Evolutionary conservation across 148 eudicot genomes (phyloP).

Genomic region (Bassia scoparia): DNA sequence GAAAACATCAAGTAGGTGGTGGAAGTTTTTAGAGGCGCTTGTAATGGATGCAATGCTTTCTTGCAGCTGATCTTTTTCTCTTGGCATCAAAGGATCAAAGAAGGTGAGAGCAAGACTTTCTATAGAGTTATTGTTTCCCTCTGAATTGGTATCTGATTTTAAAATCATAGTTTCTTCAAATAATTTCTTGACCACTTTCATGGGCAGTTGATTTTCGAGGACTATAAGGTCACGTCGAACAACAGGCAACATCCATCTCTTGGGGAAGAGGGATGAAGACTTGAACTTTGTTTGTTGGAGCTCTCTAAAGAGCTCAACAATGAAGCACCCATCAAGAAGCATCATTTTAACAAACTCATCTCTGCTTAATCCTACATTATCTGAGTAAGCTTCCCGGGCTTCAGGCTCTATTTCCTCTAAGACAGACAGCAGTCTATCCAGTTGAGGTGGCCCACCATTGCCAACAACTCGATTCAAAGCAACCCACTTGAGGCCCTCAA

Average conservation of each 20-base stretch:
- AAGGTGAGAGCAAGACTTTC: conserved; percentile 18
- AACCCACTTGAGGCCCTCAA: conserved; percentile 8
- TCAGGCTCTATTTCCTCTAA: background rate
- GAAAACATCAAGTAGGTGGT: conserved; percentile 21
- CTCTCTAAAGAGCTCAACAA: conserved; percentile 15
- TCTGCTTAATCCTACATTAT: conserved; percentile 4
- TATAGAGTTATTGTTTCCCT: background rate
- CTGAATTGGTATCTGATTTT: background rate
- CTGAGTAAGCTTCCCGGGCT: conserved; percentile 5
- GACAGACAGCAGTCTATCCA: background rate
- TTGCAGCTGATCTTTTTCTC: background rate
- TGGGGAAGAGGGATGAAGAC: conserved; percentile 14
- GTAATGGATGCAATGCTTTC: background rate
- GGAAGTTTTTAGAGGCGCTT: background rate
- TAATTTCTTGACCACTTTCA: conserved; percentile 10
- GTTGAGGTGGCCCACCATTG: background rate
- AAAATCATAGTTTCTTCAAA: background rate
- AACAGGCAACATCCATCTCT: conserved; percentile 31
- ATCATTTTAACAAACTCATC: conserved; percentile 23
- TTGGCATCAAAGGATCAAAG: conserved; percentile 25
- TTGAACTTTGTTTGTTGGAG: background rate
- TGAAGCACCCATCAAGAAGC: conserved; percentile 28
- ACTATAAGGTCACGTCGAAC: conserved; percentile 25
- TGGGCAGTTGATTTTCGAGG: conserved; percentile 23
- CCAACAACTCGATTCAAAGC: conserved; percentile 13